Base-by-base conservation (phyloP, 352 stramenopile species). In the Globisporangium canariense region DNA sequence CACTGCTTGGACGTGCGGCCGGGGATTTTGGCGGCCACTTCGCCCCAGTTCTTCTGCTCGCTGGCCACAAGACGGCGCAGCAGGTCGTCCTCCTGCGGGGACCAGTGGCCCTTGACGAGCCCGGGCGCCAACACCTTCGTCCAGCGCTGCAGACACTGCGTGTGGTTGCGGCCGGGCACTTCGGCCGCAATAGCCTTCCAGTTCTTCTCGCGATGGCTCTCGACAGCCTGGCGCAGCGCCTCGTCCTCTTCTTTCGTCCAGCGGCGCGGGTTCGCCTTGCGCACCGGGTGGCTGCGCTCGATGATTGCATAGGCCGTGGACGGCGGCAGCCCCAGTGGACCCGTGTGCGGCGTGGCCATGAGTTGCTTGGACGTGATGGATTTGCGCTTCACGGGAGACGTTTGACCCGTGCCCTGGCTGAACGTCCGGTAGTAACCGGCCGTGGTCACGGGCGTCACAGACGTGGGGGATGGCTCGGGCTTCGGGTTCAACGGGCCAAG, bases 231-330 rank as follows among this genome's bases (percentile, higher is more conserved):
- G 2, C 88, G 79, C 34, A 97, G 72, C 14, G 86, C 82, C 16
- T 97, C 86, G 63, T 97, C 91, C 62, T 97, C 91, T 28, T 97
- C 86, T 49, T 89, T 85, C 8, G 81, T 96, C 90, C 91, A 97
- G 11, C 85, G 78, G 4, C 83, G 81, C 58, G 86, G 84, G 55
- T 89, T 91, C 13, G 85, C 81, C 68, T 93, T 94, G 36, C 83
- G 63, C 38, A 60, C 58, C 2, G 78, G 16, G 69, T 79, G 13
- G 73, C 43, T 85, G 65, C 45, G 78, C 47, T 69, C 63, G 18
- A 69, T 65, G 14, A 69, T 41, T 38, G 63, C 63, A 41, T 50
- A 64, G 28, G 57, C 57, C 28, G 62, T 68, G 9, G 57, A 68
- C 11, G 63, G 57, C 4, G 63, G 56, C 40, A 65, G 30, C 0